Base-by-base conservation (phyloP, 2,329 filamentous ascomycete species). In the Parascedosporium putredinis region DNA sequence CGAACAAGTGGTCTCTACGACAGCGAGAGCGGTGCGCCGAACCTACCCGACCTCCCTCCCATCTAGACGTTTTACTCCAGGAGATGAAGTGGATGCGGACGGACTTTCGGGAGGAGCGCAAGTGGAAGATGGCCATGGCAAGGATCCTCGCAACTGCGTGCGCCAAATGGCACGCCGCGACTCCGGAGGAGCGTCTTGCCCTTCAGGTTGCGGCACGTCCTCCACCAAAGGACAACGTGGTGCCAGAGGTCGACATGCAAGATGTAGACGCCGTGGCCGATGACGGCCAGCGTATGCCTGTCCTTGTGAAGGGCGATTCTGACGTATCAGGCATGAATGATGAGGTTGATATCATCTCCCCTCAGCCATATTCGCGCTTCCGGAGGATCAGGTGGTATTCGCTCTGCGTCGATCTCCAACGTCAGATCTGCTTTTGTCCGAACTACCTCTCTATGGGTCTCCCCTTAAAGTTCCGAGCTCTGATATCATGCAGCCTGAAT, bases 51-150 rank as follows among this genome's bases (percentile, higher is more conserved):
- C 84, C 83, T 16, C 76, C 79, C 1, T 83, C 84, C 2, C 91
- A 97, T 57, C 87, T 84, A 78, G 93, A 98, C 66, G 76, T 91
- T 48, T 65, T 97, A 50, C 70, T 98, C 27, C 79, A 89, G 57
- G 90, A 98, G 69, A 88, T 91, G 78, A 95, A 90, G 64, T 97
- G 91, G 91, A 94, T 98, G 88, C 81, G 90, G 47, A 96, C 89
- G 2, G 93, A 98, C 65, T 97, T 96, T 60, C 79, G 86, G 47
- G 88, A 96, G 65, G 93, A 97, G 64, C 75, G 88, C 36, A 95
- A 95, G 63, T 95, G 90, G 89, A 97, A 96, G 67, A 82, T 81
- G 60, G 79, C 85, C 2, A 78, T 84, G 31, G 90, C 90, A 4
- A 84, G 83, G 52, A 88, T 83, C 51, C 73, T 95, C 52, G 93